A percentile compares a stretch with the other conserved stretches of the same genome.
Evolutionary conservation across 1,139 yeast species (phyloP).

Genomic region (Candida sanyaensis): DNA sequence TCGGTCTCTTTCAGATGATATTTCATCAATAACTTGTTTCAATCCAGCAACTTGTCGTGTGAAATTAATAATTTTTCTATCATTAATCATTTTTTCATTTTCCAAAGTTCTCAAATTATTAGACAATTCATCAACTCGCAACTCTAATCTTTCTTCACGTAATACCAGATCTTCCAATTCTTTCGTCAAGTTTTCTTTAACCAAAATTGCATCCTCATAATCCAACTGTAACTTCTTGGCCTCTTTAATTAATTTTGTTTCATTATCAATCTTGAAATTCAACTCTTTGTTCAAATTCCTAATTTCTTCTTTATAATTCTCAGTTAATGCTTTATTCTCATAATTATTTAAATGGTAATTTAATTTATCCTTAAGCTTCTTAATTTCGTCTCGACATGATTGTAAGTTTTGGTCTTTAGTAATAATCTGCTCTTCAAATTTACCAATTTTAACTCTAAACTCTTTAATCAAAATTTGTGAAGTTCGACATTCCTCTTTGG

Average conservation of each 20-base stretch:
- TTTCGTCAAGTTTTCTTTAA: slow-evolving; percentile 50
- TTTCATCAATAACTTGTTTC: slow-evolving; percentile 53
- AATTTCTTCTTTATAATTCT: slow-evolving; percentile 58
- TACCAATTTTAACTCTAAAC: slow-evolving; percentile 54
- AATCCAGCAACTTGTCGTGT: slow-evolving; percentile 52
- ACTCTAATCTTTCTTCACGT: slow-evolving; percentile 53
- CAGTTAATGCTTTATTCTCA: slow-evolving; percentile 42
- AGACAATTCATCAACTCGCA: slow-evolving; percentile 43
- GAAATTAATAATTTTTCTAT: slow-evolving; percentile 48
- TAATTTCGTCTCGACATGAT: slow-evolving; percentile 47
- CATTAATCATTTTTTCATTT: slow-evolving; percentile 46
- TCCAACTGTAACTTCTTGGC: slow-evolving; percentile 63
- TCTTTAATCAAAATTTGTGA: slow-evolving; percentile 60
- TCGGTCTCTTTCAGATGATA: slow-evolving; percentile 51
- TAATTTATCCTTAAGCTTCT: slow-evolving; percentile 51
- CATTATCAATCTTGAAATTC: slow-evolving; percentile 56
- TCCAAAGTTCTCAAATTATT: slow-evolving; percentile 49
- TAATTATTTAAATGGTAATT: slow-evolving; percentile 53
- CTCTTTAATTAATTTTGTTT: slow-evolving; percentile 65
- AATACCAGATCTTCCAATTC: slow-evolving; percentile 52
- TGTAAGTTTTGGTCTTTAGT: slow-evolving; percentile 60
- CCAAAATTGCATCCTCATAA: slow-evolving; percentile 53
- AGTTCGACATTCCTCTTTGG: slow-evolving; percentile 60
- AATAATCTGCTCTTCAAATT: slow-evolving; percentile 58
- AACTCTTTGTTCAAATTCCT: slow-evolving; percentile 59